Evolutionary conservation across 2,329 filamentous ascomycete genomes (phyloP).

Genomic region (Botrytis squamosa): DNA sequence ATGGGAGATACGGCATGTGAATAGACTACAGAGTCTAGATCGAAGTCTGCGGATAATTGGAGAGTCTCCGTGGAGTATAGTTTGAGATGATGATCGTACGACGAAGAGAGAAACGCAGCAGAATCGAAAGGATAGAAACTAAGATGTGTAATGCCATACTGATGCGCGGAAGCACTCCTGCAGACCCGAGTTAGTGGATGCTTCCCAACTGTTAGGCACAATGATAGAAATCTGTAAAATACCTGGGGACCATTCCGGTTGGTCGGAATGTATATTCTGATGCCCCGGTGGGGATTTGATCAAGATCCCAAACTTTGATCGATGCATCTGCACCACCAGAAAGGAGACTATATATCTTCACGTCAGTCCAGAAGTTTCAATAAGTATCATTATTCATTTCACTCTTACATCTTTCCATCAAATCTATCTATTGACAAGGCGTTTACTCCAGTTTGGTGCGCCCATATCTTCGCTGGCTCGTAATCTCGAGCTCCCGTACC

Average conservation of each 20-base stretch:
- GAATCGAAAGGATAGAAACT: conserved; percentile 78
- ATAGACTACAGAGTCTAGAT: conserved; percentile 67
- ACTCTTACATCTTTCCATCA: conserved; percentile 67
- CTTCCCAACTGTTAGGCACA: neutral
- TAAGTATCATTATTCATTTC: neutral
- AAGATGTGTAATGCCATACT: conserved; percentile 71
- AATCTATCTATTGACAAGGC: conserved; percentile 74
- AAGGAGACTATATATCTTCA: conserved; percentile 56
- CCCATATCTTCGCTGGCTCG: conserved; percentile 45
- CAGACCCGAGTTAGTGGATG: conserved; percentile 7
- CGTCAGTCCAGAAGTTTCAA: neutral
- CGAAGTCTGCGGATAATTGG: conserved; percentile 62
- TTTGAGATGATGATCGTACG: conserved; percentile 76
- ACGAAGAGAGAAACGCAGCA: conserved; percentile 71
- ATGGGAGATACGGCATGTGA: conserved; percentile 76
- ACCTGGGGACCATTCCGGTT: conserved; percentile 50
- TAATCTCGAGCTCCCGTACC: conserved; percentile 9
- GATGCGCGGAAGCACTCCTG: conserved; percentile 48
- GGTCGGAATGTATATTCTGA: conserved; percentile 53
- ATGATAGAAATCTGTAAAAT: conserved; percentile 13
- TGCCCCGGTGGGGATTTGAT: conserved; percentile 48
- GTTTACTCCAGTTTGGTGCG: conserved; percentile 77
- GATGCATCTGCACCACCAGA: conserved; percentile 85
- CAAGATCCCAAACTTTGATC: conserved; percentile 84
- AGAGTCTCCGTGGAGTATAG: conserved; percentile 68